Evolutionary conservation across 2,329 filamentous ascomycete species (phyloP), one percentile per base, ranked within the genome.

Genomic region (Ceratocystis cubensis): DNA sequence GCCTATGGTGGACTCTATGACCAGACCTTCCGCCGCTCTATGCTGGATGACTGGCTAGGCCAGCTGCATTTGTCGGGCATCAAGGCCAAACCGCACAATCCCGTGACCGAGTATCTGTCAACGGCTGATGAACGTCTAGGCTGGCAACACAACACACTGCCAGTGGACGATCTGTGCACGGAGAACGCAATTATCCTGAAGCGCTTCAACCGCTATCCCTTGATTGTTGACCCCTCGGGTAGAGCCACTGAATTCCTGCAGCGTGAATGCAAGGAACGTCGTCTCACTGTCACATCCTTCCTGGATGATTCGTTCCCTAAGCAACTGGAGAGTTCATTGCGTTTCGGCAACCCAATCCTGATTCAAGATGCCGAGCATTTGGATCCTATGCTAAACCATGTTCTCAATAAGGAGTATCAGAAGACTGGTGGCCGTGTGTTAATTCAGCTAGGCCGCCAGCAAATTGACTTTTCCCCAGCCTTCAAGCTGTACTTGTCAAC

Each of bases 381-480:
- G 67, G 94, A 99, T 73, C 95, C 95, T 0, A 92, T 99, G 68
- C 86, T 99, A 72, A 99, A 97, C 73, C 94, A 99, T 72, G 93
- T 99, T 66, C 85, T 99, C 76, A 99, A 99, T 79, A 99, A 99
- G 76, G 94, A 99, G 74, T 99, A 99, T 76, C 95, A 99, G 77
- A 95, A 92, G 79, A 99, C 95, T 33, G 94, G 94, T 71, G 94
- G 94, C 25, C 93, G 94, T 82, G 93, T 97, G 59, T 85, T 99
- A 65, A 99, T 99, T 70, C 94, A 99, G 76, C 88, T 99, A 50
- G 94, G 94, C 73, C 96, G 94, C 77, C 95, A 99, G 76, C 92
- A 99, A 77, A 99, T 99, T 70, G 94, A 99, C 76, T 99, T 99
- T 78, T 99, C 94, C 63, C 93, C 94, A 1, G 86, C 92, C 0